Evolutionary conservation across 2,329 filamentous ascomycete species (phyloP).

Genomic region (Aspergillus pseudoviridinutans): DNA sequence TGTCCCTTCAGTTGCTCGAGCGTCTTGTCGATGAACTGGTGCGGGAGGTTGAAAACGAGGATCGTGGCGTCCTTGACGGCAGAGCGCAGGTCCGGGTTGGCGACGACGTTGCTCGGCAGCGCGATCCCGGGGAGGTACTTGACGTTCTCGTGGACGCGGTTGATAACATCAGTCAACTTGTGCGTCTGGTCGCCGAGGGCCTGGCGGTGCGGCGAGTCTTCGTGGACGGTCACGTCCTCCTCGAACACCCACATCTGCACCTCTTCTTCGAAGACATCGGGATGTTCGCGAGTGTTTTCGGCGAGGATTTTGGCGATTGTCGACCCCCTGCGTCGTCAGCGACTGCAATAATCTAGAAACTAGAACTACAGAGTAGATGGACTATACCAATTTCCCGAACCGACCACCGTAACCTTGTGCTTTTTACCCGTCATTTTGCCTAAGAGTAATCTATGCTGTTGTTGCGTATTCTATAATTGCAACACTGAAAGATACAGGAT

Average conservation of each 20-base stretch:
- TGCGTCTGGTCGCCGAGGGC: conserved; percentile 60
- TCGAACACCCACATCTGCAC: conserved; percentile 98
- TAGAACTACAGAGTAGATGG: background rate
- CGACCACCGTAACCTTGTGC: conserved; percentile 62
- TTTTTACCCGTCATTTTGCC: conserved; percentile 1
- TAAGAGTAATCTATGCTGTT: background rate
- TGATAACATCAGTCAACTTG: conserved; percentile 85
- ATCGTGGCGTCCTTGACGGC: conserved; percentile 78
- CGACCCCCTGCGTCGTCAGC: conserved; percentile 63
- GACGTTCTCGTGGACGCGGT: conserved; percentile 85
- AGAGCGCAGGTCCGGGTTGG: conserved; percentile 45
- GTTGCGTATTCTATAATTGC: background rate
- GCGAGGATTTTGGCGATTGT: conserved; percentile 93
- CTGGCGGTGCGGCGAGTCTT: conserved; percentile 67
- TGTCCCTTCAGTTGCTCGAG: conserved; percentile 73
- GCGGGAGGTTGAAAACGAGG: conserved; percentile 90
- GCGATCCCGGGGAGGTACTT: conserved; percentile 86
- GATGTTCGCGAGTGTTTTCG: conserved; percentile 74
- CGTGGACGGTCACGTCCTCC: conserved; percentile 72
- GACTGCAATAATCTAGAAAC: background rate
- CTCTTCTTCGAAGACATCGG: conserved; percentile 73
- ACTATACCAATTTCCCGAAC: conserved; percentile 85
- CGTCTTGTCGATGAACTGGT: conserved; percentile 49
- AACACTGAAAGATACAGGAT: no score
- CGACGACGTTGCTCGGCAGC: conserved; percentile 63